Evolutionary conservation across 768 basidiomycete species (phyloP).

Genomic region (Leccinum ochraceum): DNA sequence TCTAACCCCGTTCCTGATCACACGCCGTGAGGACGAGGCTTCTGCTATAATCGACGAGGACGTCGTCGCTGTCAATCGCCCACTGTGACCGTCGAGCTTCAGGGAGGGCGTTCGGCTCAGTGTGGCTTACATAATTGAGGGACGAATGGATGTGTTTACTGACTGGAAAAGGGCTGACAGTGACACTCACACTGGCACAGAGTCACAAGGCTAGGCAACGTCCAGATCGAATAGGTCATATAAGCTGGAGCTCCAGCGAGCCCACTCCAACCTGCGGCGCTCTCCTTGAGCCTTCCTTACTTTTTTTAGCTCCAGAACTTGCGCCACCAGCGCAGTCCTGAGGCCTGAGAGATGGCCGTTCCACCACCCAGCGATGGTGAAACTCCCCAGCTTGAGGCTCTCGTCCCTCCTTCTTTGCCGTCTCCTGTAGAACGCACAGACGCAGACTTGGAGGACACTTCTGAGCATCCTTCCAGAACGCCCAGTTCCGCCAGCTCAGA

Average conservation of each 20-base stretch:
- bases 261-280: background rate
- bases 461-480: constrained; percentile 15
- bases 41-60: no score
- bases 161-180: background rate
- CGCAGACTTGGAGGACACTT: constrained; percentile 9
- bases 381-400: constrained; percentile 32
- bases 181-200: background rate
- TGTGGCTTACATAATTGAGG: constrained; percentile 14
- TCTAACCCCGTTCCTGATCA: no score
- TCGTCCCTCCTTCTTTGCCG: background rate
- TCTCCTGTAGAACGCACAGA: constrained; percentile 6
- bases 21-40: no score
- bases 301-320: constrained; percentile 4
- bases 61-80: no score
- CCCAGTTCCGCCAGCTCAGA: constrained; percentile 31
- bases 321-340: background rate
- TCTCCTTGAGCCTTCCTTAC: background rate
- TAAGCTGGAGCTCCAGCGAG: constrained; percentile 2
- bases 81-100: no score
- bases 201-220: constrained; percentile 6
- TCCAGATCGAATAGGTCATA: background rate
- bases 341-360: constrained; percentile 27
- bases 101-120: background rate
- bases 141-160: constrained; percentile 1
- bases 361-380: constrained; percentile 37